Conservation (phyloP, 352 stramenopile species). For the Phytophthora ohioensis region DNA sequence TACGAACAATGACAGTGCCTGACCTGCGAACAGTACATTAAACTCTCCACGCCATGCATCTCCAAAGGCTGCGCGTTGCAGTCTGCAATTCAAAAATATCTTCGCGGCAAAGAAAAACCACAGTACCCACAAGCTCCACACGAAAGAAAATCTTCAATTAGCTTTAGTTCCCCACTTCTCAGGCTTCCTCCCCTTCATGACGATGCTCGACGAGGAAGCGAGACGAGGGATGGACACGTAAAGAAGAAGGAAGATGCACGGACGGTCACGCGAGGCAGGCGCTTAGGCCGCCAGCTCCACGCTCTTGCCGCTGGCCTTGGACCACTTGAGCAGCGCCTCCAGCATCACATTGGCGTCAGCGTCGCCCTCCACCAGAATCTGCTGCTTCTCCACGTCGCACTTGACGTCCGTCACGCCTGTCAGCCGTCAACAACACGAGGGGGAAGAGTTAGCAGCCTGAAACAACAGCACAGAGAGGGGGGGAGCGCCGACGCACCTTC, state of each 20-base stretch:
- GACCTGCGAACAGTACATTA: no score
- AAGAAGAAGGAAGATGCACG: constrained; percentile 13
- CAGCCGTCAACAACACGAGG: constrained; percentile 9
- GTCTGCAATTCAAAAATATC: background rate
- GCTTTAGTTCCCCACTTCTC: constrained; percentile 10
- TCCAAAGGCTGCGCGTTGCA: background rate
- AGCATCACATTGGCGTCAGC: constrained; percentile 85
- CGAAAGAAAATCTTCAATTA: constrained; percentile 27
- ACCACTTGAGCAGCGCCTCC: constrained; percentile 90
- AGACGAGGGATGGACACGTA: constrained; percentile 9
- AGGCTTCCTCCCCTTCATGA: constrained; percentile 4
- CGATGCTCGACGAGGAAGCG: constrained; percentile 6
- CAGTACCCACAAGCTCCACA: background rate
- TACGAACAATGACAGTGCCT: no score
- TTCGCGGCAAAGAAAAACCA: background rate
- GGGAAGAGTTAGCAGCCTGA: background rate
- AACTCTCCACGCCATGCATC: background rate
- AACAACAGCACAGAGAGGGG: background rate
- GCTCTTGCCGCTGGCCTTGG: constrained; percentile 87
- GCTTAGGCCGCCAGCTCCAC: constrained; percentile 78
- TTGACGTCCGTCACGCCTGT: constrained; percentile 84
- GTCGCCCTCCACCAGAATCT: constrained; percentile 84
- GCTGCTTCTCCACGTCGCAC: constrained; percentile 90
- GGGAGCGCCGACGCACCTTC: constrained; percentile 55
- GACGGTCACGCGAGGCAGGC: background rate